phyloP scores from a whole-genome alignment of 2,329 filamentous ascomycete species.

The Fusarium setosum region DNA sequence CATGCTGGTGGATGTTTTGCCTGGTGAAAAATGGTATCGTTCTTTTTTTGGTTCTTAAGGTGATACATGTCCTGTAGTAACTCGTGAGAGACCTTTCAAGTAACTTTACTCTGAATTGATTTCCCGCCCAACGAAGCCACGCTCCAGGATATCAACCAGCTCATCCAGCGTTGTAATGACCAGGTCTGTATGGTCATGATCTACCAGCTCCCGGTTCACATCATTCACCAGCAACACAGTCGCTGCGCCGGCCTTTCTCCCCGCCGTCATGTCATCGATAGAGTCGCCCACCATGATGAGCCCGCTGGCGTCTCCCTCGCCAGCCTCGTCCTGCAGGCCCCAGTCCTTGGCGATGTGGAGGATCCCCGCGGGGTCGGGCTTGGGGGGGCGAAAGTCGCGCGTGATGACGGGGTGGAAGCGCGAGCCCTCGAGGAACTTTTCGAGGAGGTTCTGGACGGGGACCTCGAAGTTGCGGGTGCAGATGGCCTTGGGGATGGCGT shows the following conservation, averaged over 20 bases:
- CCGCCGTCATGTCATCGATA: slow-evolving; percentile 93
- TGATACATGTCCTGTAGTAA: neutral
- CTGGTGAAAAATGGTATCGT: slow-evolving; percentile 4
- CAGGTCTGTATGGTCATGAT: slow-evolving; percentile 82
- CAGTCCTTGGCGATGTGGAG: slow-evolving; percentile 84
- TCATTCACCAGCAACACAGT: slow-evolving; percentile 90
- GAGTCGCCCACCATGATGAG: slow-evolving; percentile 81
- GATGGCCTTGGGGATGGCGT: slow-evolving; percentile 79
- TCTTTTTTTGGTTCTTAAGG: neutral
- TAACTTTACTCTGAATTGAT: slow-evolving; percentile 21
- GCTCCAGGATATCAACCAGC: slow-evolving; percentile 78
- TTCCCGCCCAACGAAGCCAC: slow-evolving; percentile 73
- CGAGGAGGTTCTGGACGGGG: slow-evolving; percentile 79
- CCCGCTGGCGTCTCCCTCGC: slow-evolving; percentile 55
- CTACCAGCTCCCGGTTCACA: slow-evolving; percentile 76
- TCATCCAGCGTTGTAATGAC: slow-evolving; percentile 80
- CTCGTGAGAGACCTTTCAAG: neutral
- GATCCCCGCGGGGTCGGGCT: slow-evolving; percentile 89
- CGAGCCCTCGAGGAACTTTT: slow-evolving; percentile 76
- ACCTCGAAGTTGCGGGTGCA: slow-evolving; percentile 94
- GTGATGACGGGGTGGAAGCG: slow-evolving; percentile 85
- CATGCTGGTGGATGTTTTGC: neutral
- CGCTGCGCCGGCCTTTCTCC: slow-evolving; percentile 83
- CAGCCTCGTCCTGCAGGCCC: slow-evolving; percentile 62
- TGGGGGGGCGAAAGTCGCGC: slow-evolving; percentile 83